Base-by-base conservation (phyloP, 2,329 filamentous ascomycete genomes). In the Epichloe glyceriae region DNA sequence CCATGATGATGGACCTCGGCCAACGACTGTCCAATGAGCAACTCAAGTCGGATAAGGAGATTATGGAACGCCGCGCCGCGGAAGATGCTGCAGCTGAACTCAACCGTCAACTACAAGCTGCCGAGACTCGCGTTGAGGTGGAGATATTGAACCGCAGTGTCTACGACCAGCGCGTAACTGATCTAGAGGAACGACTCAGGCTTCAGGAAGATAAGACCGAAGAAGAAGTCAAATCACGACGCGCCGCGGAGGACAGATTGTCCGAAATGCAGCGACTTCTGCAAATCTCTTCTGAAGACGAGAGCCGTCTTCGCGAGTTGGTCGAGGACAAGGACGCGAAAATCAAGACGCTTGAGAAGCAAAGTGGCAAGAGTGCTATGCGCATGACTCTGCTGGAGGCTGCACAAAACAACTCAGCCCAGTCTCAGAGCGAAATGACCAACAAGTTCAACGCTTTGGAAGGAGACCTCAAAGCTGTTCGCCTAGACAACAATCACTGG, bases 221-320 rank as follows among this genome's bases (percentile, higher is more conserved):
- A 55, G 69, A 79, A 49, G 84, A 90, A 58, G 69, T 83, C 53
- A 71, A 75, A 43, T 68, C 70, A 46, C 79, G 85, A 52, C 78
- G 84, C 50, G 74, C 79, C 35, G 82, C 83, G 1, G 85, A 90
- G 62, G 86, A 90, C 60, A 79, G 79, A 53, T 70, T 88, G 14
- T 78, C 82, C 5, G 85, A 90, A 61, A 74, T 82, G n/a, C 83
- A 89, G 64, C 75, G 81, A 50, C 74, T 84, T 20, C 73, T 88
- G 26, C 78, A 80, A 52, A 76, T 82, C 55, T 78, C 84, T 5
- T 79, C 84, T n/a, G 83, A 88, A 61, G 84, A 89, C 61, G 83
- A 86, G 56, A 76, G 76, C 55, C 77, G 83, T 50, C 75, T 90
- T 5, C 75, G 82, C 26, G 76, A 83, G 52, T 75, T 79, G 39